Conservation (phyloP, 2,329 filamentous ascomycete genomes). For the Akanthomyces dipterigenus region DNA sequence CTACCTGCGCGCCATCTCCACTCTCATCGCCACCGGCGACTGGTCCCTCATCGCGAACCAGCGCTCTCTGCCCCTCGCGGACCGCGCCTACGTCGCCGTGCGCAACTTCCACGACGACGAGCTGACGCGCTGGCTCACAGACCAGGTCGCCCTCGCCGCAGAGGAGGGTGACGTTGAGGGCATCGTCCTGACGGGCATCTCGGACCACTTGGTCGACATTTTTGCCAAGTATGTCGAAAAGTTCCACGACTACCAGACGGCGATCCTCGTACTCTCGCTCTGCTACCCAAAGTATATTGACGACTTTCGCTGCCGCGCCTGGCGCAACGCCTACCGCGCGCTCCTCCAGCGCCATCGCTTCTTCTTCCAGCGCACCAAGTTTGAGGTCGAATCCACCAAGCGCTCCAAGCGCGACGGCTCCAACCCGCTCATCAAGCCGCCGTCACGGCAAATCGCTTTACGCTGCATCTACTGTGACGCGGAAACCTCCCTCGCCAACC, state of each 20-base stretch:
- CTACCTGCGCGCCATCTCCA: conserved; percentile 73
- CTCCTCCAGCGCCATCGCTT: conserved; percentile 66
- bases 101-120: conserved; percentile 56
- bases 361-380: conserved; percentile 69
- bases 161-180: conserved; percentile 67
- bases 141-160: conserved; percentile 55
- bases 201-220: conserved; percentile 64
- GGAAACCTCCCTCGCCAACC: conserved; percentile 44
- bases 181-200: conserved; percentile 71
- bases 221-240: conserved; percentile 69
- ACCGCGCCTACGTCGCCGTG: conserved; percentile 68
- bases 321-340: conserved; percentile 65
- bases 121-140: conserved; percentile 60
- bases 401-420: conserved; percentile 57
- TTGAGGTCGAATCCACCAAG: conserved; percentile 69
- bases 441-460: conserved; percentile 64
- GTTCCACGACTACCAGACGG: conserved; percentile 72
- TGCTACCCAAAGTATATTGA: conserved; percentile 70
- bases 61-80: conserved; percentile 63
- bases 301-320: conserved; percentile 67
- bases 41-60: conserved; percentile 71
- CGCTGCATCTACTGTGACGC: conserved; percentile 72
- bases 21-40: conserved; percentile 68
- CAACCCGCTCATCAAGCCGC: conserved; percentile 53
- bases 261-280: conserved; percentile 66